These are phyloP conservation scores for Piper longum DNA, from an alignment of 164 flowering plant genomes.

Conservation along the genomic window DNA sequence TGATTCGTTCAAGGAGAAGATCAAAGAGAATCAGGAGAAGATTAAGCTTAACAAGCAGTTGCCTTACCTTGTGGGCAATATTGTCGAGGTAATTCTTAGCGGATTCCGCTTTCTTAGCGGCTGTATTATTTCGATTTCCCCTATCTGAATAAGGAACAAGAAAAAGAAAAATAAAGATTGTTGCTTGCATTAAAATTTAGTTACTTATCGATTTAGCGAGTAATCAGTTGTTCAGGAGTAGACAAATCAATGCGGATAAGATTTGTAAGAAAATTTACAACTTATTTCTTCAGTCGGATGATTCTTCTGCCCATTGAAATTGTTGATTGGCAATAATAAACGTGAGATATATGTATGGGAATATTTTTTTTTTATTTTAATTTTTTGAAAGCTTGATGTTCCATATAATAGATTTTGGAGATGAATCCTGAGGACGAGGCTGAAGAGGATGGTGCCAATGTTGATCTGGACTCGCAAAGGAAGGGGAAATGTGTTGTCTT, in stretches of 20 bases:
- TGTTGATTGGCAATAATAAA: too few species aligned
- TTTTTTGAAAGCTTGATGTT: too few species aligned
- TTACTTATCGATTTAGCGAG: neutral
- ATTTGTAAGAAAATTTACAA: too few species aligned
- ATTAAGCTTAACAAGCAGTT: slow-evolving; percentile 16
- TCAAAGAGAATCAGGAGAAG: slow-evolving; percentile 49
- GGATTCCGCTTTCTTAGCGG: neutral
- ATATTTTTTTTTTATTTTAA: too few species aligned
- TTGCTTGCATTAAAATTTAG: neutral
- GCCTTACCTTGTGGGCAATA: slow-evolving; percentile 82
- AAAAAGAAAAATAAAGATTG: neutral
- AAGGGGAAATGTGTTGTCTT: slow-evolving; percentile 92
- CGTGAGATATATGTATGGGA: too few species aligned
- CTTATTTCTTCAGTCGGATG: too few species aligned
- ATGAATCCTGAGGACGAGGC: slow-evolving; percentile 97
- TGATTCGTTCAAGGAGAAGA: slow-evolving; percentile 73
- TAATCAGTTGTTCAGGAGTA: neutral
- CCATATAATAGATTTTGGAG: slow-evolving; percentile 50
- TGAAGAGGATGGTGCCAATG: slow-evolving; percentile 95
- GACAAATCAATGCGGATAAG: too few species aligned
- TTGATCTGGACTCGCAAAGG: slow-evolving; percentile 92
- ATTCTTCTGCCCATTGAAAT: too few species aligned
- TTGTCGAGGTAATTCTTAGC: slow-evolving; percentile 50
- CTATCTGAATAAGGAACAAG: neutral
- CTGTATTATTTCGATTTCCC: neutral